These are phyloP conservation scores for Bipolaris cookei DNA, from an alignment of 2,329 filamentous ascomycete genomes.

Conservation along the genomic window DNA sequence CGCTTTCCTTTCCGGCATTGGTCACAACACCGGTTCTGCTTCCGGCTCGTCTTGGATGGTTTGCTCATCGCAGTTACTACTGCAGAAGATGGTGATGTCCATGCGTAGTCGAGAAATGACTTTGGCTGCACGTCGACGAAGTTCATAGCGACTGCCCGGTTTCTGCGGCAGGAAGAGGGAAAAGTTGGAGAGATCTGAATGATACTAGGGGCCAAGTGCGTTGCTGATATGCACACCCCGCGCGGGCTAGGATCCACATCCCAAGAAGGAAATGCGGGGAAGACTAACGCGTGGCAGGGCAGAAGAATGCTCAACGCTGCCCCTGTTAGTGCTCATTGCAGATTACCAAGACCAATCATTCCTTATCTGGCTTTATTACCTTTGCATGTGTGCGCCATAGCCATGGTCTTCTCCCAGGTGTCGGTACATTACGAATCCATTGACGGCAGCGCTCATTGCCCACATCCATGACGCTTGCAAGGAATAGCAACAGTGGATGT, in stretches of 20 bases:
- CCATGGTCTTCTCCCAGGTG: not conserved
- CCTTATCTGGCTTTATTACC: not conserved
- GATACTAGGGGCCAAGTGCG: conserved; percentile 18
- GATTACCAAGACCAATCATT: not conserved
- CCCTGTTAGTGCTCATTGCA: not conserved
- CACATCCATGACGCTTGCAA: not conserved
- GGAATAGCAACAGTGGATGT: not conserved
- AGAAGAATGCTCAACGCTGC: conserved; percentile 6
- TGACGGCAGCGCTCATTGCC: not conserved
- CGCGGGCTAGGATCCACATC: conserved; percentile 30
- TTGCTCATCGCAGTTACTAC: conserved; percentile 27
- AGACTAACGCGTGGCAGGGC: conserved; percentile 25
- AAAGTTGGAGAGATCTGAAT: conserved; percentile 27
- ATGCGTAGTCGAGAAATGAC: conserved; percentile 47
- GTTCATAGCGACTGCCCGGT: conserved; percentile 42
- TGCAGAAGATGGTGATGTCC: conserved; percentile 41
- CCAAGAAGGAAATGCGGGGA: conserved; percentile 38
- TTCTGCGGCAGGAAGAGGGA: conserved; percentile 36
- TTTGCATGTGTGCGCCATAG: not conserved
- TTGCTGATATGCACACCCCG: conserved; percentile 42
- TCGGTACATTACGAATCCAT: not conserved
- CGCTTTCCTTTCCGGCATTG: conserved; percentile 56
- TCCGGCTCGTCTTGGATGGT: conserved; percentile 45
- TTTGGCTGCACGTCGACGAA: conserved; percentile 47
- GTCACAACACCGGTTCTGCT: conserved; percentile 55